Percentiles rank a stretch among this genome's conserved stretches.
These are phyloP conservation scores for Mucor lusitanicus DNA, from an alignment of 371 early-diverging fungal genomes.

Conservation along the genomic window DNA sequence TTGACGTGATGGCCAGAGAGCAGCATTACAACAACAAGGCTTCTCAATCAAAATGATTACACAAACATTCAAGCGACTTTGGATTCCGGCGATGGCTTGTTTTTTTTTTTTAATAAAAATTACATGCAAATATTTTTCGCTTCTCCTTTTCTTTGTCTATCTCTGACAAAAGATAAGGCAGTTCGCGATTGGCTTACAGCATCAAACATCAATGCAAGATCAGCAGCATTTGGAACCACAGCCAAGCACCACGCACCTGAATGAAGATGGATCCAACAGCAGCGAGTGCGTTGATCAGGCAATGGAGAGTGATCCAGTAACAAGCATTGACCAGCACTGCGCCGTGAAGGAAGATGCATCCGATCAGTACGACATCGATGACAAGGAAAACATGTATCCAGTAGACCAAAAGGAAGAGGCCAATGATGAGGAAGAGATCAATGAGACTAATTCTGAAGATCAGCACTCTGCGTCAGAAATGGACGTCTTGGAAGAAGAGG, in stretches of 20 bases:
- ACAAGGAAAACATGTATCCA: neutral
- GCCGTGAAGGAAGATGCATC: neutral
- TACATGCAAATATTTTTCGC: neutral
- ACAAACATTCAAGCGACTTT: neutral
- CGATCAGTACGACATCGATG: neutral
- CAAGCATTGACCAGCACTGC: neutral
- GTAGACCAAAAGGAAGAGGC: neutral
- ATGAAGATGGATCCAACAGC: neutral
- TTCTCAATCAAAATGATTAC: neutral
- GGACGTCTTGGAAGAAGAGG: neutral
- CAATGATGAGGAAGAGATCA: neutral
- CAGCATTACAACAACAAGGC: neutral
- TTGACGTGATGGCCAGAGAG: neutral
- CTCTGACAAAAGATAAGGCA: neutral
- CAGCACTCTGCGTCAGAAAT: neutral
- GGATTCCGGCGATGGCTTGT: neutral
- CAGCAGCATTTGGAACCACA: neutral
- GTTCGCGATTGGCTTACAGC: neutral
- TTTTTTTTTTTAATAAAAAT: no score
- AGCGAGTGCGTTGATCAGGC: neutral
- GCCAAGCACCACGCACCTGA: neutral
- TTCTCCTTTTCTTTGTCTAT: neutral
- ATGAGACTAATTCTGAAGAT: neutral
- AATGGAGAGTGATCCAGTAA: neutral
- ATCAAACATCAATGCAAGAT: neutral